A percentile compares a stretch with the other conserved stretches of the same genome.
Evolutionary conservation across 176 grass and related monocot species (phyloP).

Genomic region (Eleusine indica): DNA sequence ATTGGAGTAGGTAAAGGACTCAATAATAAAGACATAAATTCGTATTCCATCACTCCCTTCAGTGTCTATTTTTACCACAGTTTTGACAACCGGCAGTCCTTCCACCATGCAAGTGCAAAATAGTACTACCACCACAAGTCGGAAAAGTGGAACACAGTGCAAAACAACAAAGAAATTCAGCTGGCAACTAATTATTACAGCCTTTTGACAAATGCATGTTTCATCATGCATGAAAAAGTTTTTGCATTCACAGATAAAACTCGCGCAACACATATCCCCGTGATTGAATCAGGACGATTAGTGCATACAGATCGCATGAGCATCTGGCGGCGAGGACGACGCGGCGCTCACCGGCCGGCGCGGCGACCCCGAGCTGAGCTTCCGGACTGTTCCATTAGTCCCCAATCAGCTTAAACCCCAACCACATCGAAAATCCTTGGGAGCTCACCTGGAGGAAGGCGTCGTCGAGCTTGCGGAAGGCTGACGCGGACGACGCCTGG

Average conservation of each 20-base stretch:
- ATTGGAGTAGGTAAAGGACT: too few relatives aligned
- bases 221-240: not conserved
- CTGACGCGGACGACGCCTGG: slow-evolving; percentile 65
- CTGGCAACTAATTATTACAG: not conserved
- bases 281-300: not conserved
- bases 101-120: not conserved
- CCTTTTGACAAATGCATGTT: not conserved
- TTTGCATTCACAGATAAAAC: not conserved
- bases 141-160: not conserved
- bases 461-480: slow-evolving; percentile 94
- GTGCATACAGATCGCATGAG: not conserved
- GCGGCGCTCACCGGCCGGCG: not conserved
- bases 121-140: not conserved
- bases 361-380: not conserved
- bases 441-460: slow-evolving; percentile 81
- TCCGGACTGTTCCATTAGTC: slow-evolving; percentile 38
- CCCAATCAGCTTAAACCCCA: not conserved
- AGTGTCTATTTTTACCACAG: not conserved
- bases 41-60: not conserved
- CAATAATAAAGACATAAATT: not conserved
- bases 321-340: not conserved
- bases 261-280: not conserved
- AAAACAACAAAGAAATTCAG: not conserved
- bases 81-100: not conserved
- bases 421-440: not conserved